These are phyloP conservation scores for Oryza coarctata DNA, from an alignment of 176 grass and related monocot genomes.

Conservation along the genomic window DNA sequence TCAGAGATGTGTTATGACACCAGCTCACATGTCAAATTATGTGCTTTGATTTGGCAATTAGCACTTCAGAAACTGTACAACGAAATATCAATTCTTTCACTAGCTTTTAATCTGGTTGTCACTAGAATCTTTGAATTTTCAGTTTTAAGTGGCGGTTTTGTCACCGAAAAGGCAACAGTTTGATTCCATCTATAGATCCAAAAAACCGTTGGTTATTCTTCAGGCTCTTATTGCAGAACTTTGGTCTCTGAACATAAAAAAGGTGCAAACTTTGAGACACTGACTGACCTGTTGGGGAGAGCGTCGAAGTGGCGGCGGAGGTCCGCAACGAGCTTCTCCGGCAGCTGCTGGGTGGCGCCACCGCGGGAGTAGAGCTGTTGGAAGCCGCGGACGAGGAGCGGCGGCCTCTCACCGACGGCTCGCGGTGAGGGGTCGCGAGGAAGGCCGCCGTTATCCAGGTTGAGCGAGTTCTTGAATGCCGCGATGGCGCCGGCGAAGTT, in stretches of 20 bases:
- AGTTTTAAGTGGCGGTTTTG: neutral
- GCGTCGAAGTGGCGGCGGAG: conserved; percentile 93
- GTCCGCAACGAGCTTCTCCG: conserved; percentile 86
- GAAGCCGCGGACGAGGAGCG: conserved; percentile 63
- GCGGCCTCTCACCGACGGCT: conserved; percentile 48
- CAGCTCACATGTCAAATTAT: conserved; percentile 1
- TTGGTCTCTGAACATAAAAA: neutral
- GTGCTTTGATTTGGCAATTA: neutral
- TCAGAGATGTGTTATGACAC: neutral
- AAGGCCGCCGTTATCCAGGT: conserved; percentile 52
- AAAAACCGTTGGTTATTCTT: neutral
- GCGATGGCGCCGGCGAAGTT: conserved; percentile 92
- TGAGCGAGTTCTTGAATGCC: conserved; percentile 84
- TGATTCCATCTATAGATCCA: neutral
- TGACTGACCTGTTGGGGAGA: conserved; percentile 79
- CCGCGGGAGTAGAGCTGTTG: conserved; percentile 73
- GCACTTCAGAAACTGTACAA: neutral
- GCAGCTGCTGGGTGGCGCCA: conserved; percentile 55
- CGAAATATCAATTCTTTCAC: neutral
- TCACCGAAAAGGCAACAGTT: neutral
- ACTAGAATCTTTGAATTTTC: neutral
- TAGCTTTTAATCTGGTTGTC: neutral
- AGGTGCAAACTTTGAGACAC: neutral
- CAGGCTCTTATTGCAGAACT: neutral
- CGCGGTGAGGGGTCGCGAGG: conserved; percentile 61